These are phyloP conservation scores for Trypethelium eluteriae DNA, from an alignment of 495 filamentous ascomycete species.

Conservation along the genomic window DNA sequence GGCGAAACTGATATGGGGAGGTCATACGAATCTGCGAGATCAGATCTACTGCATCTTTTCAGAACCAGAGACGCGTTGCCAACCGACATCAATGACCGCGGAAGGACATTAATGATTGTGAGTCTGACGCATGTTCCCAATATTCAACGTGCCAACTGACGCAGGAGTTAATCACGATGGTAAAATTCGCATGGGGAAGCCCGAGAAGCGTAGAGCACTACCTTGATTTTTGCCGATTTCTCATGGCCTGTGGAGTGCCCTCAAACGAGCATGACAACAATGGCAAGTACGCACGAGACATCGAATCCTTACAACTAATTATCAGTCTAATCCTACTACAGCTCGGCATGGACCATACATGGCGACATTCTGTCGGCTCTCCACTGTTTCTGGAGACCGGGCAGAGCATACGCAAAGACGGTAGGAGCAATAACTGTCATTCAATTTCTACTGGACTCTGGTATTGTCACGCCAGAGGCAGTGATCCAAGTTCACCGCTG, in stretches of 20 bases:
- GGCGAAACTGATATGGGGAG: neutral
- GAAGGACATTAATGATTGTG: slow-evolving; percentile 1
- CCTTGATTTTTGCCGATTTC: slow-evolving; percentile 4
- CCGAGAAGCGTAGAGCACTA: neutral
- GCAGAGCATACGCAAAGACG: neutral
- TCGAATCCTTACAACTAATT: neutral
- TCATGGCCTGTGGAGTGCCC: neutral
- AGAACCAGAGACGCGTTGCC: neutral
- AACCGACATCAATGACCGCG: neutral
- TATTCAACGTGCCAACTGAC: neutral
- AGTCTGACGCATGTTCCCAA: neutral
- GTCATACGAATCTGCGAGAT: neutral
- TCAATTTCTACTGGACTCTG: neutral
- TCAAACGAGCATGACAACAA: neutral
- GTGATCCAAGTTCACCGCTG: neutral
- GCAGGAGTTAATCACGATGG: neutral
- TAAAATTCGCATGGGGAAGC: neutral
- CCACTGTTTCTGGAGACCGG: neutral
- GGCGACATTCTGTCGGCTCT: neutral
- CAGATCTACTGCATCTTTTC: slow-evolving; percentile 1
- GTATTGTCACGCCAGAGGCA: neutral
- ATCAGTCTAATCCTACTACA: too few relatives aligned
- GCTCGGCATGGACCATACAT: too few relatives aligned
- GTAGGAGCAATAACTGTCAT: neutral
- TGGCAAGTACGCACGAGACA: neutral